Conservation (phyloP, 192 early-diverging fungal species). For the Backusella westeae region DNA sequence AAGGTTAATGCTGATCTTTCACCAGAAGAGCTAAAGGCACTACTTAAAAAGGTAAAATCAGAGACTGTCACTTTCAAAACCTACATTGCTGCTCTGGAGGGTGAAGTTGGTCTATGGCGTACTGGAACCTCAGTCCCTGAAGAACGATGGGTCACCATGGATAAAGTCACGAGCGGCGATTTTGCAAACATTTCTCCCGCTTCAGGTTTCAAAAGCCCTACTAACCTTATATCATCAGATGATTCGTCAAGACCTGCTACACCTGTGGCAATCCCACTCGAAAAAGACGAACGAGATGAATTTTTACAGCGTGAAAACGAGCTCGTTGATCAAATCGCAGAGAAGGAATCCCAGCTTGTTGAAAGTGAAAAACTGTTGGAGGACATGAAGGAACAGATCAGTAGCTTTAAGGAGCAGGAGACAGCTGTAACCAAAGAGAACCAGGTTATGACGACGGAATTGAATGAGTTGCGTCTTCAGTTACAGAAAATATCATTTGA, state of each 20-base stretch:
- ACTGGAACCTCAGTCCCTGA: conserved; percentile 68
- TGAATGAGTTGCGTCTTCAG: conserved; percentile 80
- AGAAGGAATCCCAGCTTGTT: conserved; percentile 85
- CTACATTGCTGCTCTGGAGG: conserved; percentile 82
- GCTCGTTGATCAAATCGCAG: conserved; percentile 87
- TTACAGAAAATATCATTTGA: conserved; percentile 88
- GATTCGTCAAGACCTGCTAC: conserved; percentile 66
- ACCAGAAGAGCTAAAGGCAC: conserved; percentile 89
- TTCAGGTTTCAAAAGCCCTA: conserved; percentile 44
- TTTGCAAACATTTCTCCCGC: conserved; percentile 38
- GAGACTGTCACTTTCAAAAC: conserved; percentile 79
- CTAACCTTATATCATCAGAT: conserved; percentile 19
- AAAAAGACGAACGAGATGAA: conserved; percentile 92
- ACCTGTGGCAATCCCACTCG: conserved; percentile 65
- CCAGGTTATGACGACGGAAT: conserved; percentile 64
- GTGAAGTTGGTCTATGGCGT: conserved; percentile 92
- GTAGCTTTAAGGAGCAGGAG: conserved; percentile 64
- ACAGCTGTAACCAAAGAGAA: conserved; percentile 58
- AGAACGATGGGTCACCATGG: conserved; percentile 65
- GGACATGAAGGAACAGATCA: conserved; percentile 73
- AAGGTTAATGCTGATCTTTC: conserved; percentile 97
- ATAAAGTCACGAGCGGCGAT: conserved; percentile 47
- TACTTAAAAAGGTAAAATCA: conserved; percentile 88
- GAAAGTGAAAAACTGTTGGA: conserved; percentile 55
- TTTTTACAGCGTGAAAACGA: conserved; percentile 96